A percentile compares a stretch with the other conserved stretches of the same genome.
phyloP scores from a whole-genome alignment of 345 rosid species.

The Rhodamnia rubescens region DNA sequence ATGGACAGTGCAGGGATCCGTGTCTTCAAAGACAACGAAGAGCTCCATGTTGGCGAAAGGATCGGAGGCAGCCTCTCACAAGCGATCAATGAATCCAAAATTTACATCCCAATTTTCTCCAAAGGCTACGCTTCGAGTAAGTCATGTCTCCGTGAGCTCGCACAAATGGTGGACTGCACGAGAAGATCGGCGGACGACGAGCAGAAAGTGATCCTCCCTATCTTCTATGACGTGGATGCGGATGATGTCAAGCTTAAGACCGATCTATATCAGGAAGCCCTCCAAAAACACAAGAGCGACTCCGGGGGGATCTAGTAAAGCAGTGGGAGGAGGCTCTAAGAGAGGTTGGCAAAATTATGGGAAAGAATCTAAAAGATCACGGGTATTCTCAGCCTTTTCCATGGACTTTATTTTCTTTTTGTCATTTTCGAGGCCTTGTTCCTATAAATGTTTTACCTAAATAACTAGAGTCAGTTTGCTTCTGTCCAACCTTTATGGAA shows the following conservation, averaged over 20 bases:
- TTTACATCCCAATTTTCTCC: neutral
- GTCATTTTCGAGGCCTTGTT: too few species aligned
- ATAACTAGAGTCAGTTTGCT: too few species aligned
- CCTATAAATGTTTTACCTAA: too few species aligned
- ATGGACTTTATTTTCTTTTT: too few species aligned
- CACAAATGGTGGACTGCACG: too few species aligned
- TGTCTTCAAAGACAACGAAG: neutral
- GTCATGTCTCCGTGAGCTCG: neutral
- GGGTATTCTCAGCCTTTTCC: too few species aligned
- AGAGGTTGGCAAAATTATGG: too few species aligned
- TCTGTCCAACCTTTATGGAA: too few species aligned
- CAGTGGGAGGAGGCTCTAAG: too few species aligned
- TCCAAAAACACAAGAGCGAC: neutral
- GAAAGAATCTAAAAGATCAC: too few species aligned
- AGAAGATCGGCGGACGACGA: neutral
- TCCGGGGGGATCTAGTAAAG: too few species aligned
- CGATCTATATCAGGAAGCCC: rapidly evolving
- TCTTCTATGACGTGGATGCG: rapidly evolving
- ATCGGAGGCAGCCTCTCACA: neutral
- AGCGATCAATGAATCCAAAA: neutral
- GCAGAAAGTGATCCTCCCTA: neutral
- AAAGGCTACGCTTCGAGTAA: neutral
- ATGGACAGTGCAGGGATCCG: neutral
- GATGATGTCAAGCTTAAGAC: neutral
- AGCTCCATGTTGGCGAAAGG: neutral